Percentiles rank a stretch among this genome's conserved stretches.
phyloP scores from a whole-genome alignment of 495 filamentous ascomycete species.

The Chaetomium tenue region DNA sequence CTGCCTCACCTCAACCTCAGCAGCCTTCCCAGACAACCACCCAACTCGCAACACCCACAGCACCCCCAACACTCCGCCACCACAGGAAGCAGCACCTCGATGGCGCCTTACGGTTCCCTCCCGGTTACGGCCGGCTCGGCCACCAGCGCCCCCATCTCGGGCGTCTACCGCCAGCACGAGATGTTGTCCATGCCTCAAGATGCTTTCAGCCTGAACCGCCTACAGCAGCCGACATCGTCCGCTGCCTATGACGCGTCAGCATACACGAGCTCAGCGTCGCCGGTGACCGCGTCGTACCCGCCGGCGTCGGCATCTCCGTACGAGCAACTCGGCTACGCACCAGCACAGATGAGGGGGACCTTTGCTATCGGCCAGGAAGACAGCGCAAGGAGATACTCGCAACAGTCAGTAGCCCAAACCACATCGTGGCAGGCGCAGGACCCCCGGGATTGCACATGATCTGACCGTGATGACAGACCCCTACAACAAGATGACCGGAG shows the following conservation, averaged over 20 bases:
- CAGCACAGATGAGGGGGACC: constrained; percentile 61
- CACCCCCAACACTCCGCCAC: constrained; percentile 23
- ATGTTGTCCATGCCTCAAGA: constrained; percentile 76
- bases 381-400: constrained; percentile 74
- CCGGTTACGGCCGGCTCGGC: constrained; percentile 67
- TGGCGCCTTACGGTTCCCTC: constrained; percentile 67
- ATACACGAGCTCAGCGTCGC: constrained; percentile 55
- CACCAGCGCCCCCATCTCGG: constrained; percentile 67
- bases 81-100: constrained; percentile 53
- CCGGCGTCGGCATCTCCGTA: constrained; percentile 64
- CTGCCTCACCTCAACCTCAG: constrained; percentile 47
- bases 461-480: constrained; percentile 62
- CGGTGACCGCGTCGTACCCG: constrained; percentile 64
- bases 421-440: no score
- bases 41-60: constrained; percentile 6
- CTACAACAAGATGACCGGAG: constrained; percentile 61
- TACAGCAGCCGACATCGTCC: constrained; percentile 49
- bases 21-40: constrained; percentile 42
- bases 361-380: constrained; percentile 59
- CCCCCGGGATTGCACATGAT: constrained; percentile 53
- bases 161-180: constrained; percentile 59
- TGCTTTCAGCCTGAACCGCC: constrained; percentile 58
- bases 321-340: constrained; percentile 60
- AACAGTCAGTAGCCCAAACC: constrained; percentile 84
- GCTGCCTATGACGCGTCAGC: constrained; percentile 50